Evolutionary conservation across 2,329 filamentous ascomycete genomes (phyloP).

Genomic region (Beauveria asiatica): DNA sequence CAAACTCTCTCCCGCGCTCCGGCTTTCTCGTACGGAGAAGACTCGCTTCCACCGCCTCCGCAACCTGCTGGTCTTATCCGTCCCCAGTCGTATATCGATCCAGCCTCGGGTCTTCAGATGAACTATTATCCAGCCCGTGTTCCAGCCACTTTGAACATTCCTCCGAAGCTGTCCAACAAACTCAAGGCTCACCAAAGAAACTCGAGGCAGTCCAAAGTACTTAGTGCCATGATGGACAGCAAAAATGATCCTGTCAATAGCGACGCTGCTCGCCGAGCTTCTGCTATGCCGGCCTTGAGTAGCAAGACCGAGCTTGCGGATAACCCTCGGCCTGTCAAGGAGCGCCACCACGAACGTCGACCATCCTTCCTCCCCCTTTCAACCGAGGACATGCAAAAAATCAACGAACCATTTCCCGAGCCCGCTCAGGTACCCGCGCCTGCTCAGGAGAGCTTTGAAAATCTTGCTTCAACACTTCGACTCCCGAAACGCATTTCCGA

Average conservation of each 20-base stretch:
- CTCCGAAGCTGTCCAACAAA: constrained; percentile 73
- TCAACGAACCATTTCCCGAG: background rate
- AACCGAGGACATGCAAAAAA: constrained; percentile 6
- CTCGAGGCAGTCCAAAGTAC: constrained; percentile 63
- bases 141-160: constrained; percentile 85
- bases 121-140: constrained; percentile 94
- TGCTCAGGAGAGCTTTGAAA: constrained; percentile 3
- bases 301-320: constrained; percentile 13
- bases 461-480: constrained; percentile 19
- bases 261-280: constrained; percentile 15
- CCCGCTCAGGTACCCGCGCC: background rate
- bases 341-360: constrained; percentile 23
- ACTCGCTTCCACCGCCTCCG: constrained; percentile 6
- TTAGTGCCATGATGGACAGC: constrained; percentile 48
- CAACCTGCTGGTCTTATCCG: constrained; percentile 23
- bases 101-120: constrained; percentile 67
- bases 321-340: constrained; percentile 34
- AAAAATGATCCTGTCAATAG: constrained; percentile 10
- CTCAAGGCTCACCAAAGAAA: constrained; percentile 57
- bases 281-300: constrained; percentile 16
- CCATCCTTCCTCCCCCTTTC: constrained; percentile 10
- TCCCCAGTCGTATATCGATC: constrained; percentile 53
- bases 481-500: constrained; percentile 27
- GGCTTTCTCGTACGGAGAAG: background rate
- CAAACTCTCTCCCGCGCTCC: background rate